Base-by-base conservation (phyloP, 192 early-diverging fungal species). In the Backusella mclennaniae region DNA sequence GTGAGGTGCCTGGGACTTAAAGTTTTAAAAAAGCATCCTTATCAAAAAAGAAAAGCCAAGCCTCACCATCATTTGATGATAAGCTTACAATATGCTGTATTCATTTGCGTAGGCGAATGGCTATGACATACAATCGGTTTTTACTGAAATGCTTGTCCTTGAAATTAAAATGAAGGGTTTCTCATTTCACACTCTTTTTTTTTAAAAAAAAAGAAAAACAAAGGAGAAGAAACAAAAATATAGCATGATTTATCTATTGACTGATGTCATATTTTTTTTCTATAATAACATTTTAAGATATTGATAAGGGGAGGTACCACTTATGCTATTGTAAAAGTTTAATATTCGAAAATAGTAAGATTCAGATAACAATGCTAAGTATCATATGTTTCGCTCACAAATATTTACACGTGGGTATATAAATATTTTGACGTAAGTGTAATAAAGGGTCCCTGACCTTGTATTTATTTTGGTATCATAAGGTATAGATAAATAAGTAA, bases 381-480 rank as follows among this genome's bases (percentile, higher is more conserved):
- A 49, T 49, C 46, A 49, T 49, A 6, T 49, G 46, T 1, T 49
- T 19, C 17, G 17, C 17, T 19, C 46, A 5, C 17, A n/a, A 1
- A 4, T 6, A 49, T 49, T 49, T 49, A 19, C 46, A 49, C 19
- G 19, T 49, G 46, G 15, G 15, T 33, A 1, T 33, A 33, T 33
- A 33, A 33, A 33, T 33, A 33, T 33, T 12, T 26, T 56, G n/a
- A 33, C 31, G n/a, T 56, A 56, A 63, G 0, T 14, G 26, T 63
- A 63, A 63, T 63, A 63, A 26, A 63, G 23, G 56, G 21, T 14
- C 56, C 12, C 4, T 4, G 56, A 63, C 56, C 56, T 8, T 29
- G 26, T 63, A 29, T 63, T 63, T 63, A 63, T 63, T 63, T 29
- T 63, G 56, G 56, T 63, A 63, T 63, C 56, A 63, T 63, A 63